Evolutionary conservation across 495 filamentous ascomycete species (phyloP).

Genomic region (Neurospora sublineolata): DNA sequence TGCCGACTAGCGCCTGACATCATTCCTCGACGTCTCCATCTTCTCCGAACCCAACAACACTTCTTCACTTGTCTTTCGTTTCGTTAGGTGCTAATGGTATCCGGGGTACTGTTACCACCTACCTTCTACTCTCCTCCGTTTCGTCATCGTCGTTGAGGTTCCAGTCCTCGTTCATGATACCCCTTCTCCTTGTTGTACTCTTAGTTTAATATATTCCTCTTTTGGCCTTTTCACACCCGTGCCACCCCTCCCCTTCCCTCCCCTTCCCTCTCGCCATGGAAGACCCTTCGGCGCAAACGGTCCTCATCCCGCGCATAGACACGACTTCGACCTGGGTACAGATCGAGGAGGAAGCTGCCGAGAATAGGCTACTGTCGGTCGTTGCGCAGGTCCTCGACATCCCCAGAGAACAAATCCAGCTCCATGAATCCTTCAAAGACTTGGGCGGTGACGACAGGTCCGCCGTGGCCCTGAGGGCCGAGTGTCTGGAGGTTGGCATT

Average conservation of each 20-base stretch:
- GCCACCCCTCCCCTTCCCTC: not conserved
- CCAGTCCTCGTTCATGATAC: not conserved
- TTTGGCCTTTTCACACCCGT: not conserved
- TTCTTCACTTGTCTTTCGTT: not conserved
- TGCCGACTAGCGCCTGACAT: not conserved
- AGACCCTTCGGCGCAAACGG: slow-evolving; percentile 7
- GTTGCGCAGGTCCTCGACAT: slow-evolving; percentile 25
- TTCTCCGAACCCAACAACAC: not conserved
- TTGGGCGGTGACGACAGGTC: slow-evolving; percentile 27
- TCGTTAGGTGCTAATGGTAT: not conserved
- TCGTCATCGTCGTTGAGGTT: not conserved
- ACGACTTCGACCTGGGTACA: slow-evolving; percentile 18
- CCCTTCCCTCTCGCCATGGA: slow-evolving; percentile 5
- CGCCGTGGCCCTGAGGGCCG: slow-evolving; percentile 22
- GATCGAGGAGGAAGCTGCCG: slow-evolving; percentile 19
- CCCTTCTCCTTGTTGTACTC: not conserved
- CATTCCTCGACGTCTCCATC: not conserved
- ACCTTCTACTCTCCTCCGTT: not conserved
- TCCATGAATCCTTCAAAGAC: slow-evolving; percentile 29
- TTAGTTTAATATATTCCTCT: not conserved
- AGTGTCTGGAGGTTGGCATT: slow-evolving; percentile 26
- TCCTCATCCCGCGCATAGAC: slow-evolving; percentile 12
- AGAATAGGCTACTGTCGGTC: slow-evolving; percentile 19
- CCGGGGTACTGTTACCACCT: not conserved
- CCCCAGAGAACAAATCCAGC: slow-evolving; percentile 9